phyloP scores from a whole-genome alignment of 805 yeast genomes.

The Starmerella davenportii region DNA sequence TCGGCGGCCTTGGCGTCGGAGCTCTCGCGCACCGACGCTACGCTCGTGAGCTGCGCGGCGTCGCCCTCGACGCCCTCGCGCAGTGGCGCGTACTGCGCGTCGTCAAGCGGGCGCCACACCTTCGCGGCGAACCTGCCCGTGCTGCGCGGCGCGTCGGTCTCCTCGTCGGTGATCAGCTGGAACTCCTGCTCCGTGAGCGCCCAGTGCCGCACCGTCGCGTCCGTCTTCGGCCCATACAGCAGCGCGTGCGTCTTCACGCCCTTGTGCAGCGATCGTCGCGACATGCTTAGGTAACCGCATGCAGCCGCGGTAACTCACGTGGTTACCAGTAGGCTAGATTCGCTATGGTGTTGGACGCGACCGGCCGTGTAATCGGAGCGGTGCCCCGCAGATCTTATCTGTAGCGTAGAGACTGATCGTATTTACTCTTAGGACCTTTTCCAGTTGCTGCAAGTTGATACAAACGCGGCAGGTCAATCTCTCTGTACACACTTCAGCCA shows the following conservation, averaged over 20 bases:
- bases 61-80: conserved; percentile 29
- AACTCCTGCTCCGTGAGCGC: conserved; percentile 10
- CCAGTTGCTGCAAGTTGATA: no score
- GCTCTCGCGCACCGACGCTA: no score
- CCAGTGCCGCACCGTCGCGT: conserved; percentile 15
- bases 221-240: conserved; percentile 17
- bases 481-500: no score
- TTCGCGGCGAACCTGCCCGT: conserved; percentile 15
- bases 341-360: no score
- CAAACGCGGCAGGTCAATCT: no score
- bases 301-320: no score
- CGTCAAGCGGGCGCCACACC: conserved; percentile 13
- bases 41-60: conserved; percentile 26
- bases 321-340: no score
- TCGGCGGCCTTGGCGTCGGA: not conserved
- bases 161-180: conserved; percentile 14
- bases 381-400: no score
- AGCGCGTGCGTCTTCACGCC: conserved; percentile 13
- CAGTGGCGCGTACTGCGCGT: conserved; percentile 13
- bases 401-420: no score
- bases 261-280: conserved; percentile 15
- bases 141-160: conserved; percentile 22
- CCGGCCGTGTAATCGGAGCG: no score
- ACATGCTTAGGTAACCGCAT: conserved; percentile 7
- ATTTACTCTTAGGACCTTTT: no score